Base-by-base conservation (phyloP, 441 rosid species). In the Croton setiger region DNA sequence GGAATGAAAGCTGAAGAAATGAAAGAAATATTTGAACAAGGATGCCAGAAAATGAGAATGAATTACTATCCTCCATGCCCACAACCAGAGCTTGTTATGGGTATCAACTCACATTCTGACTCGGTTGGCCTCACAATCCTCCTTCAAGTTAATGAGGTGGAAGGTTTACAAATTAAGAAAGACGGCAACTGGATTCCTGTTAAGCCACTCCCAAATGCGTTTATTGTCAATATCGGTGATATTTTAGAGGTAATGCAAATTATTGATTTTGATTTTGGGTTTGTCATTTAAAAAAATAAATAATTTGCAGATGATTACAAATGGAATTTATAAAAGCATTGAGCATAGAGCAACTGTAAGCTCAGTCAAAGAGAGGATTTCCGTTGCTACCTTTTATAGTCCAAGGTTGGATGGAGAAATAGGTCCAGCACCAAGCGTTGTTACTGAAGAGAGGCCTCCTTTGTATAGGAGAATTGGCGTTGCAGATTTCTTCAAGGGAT, bases 21-120 rank as follows among this genome's bases (percentile, higher is more conserved):
- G 74, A 60, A 52, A 21, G 85, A 81, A 17, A 5, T 76, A 17
- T 73, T 80, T 6, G 80, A 77, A 5, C 80, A 51, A 54, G 70
- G 45, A 45, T 45, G 11, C 11, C 87, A 81, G 58, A 5, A 82
- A 4, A 66, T 81, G 77, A 78, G 86, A 77, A 72, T 81, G 83
- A 83, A 87, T 69, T 86, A 80, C 59, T 85, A 85, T 61, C 89
- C 87, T 18, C 84, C 86, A 5, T 87, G 88, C 35, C 84, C 90
- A 15, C 49, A 79, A 58, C 86, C 85, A 17, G 84, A 84, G 64
- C 33, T 71, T 55, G 86, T 80, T 11, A 65, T 78, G 21, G 88
- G 88, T 15, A 55, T 86, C 18, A 56, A 76, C 1, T 84, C 87
- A 0, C 90, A 84, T 70, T 80, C 90, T 0, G 85, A 83, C 43